Conservation (phyloP, 805 yeast genomes). For the Saccharomycopsis selenospora region DNA sequence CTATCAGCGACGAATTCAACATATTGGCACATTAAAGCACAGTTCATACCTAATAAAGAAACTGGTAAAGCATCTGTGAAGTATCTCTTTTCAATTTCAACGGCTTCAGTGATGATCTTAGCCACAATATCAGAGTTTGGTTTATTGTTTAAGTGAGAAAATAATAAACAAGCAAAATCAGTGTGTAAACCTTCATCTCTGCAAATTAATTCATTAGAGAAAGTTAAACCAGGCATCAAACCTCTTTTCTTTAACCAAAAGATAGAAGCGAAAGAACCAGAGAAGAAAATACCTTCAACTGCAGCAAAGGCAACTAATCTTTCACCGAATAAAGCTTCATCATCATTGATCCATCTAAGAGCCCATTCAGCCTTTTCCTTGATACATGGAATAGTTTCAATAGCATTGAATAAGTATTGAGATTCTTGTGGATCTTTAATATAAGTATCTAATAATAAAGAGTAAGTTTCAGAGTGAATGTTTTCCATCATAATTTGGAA, state of each 20-base stretch:
- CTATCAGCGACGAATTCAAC: constrained; percentile 98
- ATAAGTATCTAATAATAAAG: constrained; percentile 88
- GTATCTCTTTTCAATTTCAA: constrained; percentile 86
- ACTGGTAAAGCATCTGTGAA: constrained; percentile 94
- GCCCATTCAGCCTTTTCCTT: constrained; percentile 99
- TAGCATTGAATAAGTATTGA: constrained; percentile 86
- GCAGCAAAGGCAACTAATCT: constrained; percentile 98
- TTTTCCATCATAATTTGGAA: constrained; percentile 99
- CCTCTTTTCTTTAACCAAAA: constrained; percentile 99
- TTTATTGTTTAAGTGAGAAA: constrained; percentile 86
- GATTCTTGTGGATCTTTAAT: constrained; percentile 94
- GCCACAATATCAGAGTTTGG: constrained; percentile 75
- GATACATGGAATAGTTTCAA: constrained; percentile 93
- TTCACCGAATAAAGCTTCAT: constrained; percentile 85
- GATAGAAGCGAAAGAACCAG: constrained; percentile 96
- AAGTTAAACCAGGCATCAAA: constrained; percentile 96
- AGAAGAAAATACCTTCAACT: constrained; percentile 97
- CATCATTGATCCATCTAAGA: constrained; percentile 88
- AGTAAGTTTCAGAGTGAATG: constrained; percentile 87
- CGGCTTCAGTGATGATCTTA: constrained; percentile 91
- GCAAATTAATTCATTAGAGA: constrained; percentile 94
- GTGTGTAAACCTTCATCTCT: constrained; percentile 99
- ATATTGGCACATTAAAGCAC: constrained; percentile 91
- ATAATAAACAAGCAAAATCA: constrained; percentile 93
- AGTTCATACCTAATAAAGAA: constrained; percentile 90